phyloP scores from a whole-genome alignment of 768 basidiomycete species.

The Psilocybe cyanescens region DNA sequence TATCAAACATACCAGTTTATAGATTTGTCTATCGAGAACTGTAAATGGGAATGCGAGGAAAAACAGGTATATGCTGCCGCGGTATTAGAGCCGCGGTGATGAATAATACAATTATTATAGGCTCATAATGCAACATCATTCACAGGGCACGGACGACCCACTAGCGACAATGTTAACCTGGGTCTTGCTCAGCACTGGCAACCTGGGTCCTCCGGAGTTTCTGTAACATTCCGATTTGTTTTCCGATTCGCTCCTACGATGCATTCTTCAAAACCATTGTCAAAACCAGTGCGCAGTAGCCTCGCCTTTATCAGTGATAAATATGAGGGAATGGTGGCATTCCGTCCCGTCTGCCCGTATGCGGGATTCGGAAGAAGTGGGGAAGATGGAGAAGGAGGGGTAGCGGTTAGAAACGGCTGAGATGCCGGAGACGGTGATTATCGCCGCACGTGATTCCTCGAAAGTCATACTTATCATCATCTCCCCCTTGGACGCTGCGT shows the following conservation, averaged over 20 bases:
- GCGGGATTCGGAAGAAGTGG: conserved; percentile 3
- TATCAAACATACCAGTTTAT: too few species aligned
- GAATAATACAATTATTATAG: not conserved
- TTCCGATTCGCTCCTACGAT: not conserved
- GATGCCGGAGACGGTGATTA: conserved; percentile 16
- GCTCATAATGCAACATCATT: not conserved
- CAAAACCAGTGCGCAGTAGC: not conserved
- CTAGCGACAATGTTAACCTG: not conserved
- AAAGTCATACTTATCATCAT: conserved; percentile 6
- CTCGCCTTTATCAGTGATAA: not conserved
- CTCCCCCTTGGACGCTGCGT: conserved; percentile 18
- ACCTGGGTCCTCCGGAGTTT: not conserved
- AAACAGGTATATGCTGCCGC: too few species aligned
- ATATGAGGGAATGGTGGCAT: not conserved
- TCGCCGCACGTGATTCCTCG: conserved; percentile 28
- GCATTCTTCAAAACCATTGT: not conserved
- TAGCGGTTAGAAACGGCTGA: conserved; percentile 14
- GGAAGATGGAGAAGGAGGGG: conserved; percentile 10
- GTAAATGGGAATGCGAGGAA: too few species aligned
- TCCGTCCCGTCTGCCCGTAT: conserved; percentile 10
- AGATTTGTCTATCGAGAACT: too few species aligned
- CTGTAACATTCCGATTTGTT: not conserved
- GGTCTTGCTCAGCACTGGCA: not conserved
- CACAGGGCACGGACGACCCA: not conserved
- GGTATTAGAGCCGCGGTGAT: not conserved